These are phyloP conservation scores for Aspergillus vadensis DNA, from an alignment of 2,329 filamentous ascomycete species.

Conservation along the genomic window DNA sequence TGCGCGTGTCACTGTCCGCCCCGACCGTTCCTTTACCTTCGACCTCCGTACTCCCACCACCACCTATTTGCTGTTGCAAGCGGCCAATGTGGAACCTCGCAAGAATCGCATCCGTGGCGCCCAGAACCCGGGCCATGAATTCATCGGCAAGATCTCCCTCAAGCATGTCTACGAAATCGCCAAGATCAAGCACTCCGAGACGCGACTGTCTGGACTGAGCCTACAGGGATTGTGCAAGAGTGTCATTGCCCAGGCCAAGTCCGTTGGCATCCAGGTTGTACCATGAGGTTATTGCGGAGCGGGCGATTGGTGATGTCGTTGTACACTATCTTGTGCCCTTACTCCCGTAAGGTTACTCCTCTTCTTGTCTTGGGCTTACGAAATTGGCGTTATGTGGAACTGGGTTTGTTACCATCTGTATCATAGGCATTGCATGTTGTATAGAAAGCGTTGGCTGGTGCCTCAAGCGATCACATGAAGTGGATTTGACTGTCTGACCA, in stretches of 20 bases:
- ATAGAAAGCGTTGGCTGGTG: conserved; percentile 26
- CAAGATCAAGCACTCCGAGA: conserved; percentile 85
- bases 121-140: conserved; percentile 71
- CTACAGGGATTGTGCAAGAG: conserved; percentile 72
- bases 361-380: conserved; percentile 19
- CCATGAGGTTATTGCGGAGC: conserved; percentile 48
- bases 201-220: conserved; percentile 70
- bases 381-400: conserved; percentile 29
- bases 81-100: conserved; percentile 70
- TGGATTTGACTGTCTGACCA: background rate
- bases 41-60: conserved; percentile 94
- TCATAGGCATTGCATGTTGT: conserved; percentile 29
- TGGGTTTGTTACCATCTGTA: conserved; percentile 29
- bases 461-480: conserved; percentile 16
- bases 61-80: conserved; percentile 82
- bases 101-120: conserved; percentile 78
- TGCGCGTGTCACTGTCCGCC: conserved; percentile 85
- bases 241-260: conserved; percentile 73
- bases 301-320: conserved; percentile 10
- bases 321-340: conserved; percentile 17
- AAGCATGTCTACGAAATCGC: conserved; percentile 99
- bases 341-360: conserved; percentile 15
- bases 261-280: conserved; percentile 72
- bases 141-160: conserved; percentile 80
- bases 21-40: conserved; percentile 91